Evolutionary conservation across 1,139 yeast genomes (phyloP).

Genomic region (Diutina scorzettiae): DNA sequence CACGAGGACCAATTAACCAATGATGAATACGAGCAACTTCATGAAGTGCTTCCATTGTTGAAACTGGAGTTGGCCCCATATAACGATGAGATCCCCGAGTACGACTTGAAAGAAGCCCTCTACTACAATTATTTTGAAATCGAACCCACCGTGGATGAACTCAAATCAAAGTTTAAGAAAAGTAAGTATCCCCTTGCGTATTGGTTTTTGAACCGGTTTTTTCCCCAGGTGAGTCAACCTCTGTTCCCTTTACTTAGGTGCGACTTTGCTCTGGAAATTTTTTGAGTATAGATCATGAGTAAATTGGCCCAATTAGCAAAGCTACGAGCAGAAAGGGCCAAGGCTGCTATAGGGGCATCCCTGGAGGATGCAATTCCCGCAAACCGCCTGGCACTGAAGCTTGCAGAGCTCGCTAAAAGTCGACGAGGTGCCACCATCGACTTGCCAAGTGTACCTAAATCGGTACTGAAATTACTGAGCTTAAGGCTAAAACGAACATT

Average conservation of each 20-base stretch:
- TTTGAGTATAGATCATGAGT: background rate
- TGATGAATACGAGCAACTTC: constrained; percentile 38
- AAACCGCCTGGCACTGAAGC: constrained; percentile 8
- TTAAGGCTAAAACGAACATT: background rate
- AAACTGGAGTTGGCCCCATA: constrained; percentile 23
- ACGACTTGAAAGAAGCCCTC: constrained; percentile 45
- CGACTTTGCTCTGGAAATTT: too few species aligned
- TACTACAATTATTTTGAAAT: constrained; percentile 50
- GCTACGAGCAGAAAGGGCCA: constrained; percentile 7
- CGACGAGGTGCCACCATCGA: constrained; percentile 12
- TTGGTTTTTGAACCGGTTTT: too few species aligned
- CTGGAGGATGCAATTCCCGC: background rate
- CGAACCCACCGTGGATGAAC: constrained; percentile 39
- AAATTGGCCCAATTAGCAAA: constrained; percentile 11
- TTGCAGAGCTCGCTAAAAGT: constrained; percentile 37
- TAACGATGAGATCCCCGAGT: constrained; percentile 36
- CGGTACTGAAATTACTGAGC: background rate
- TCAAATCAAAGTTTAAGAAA: constrained; percentile 34
- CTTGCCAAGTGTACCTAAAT: background rate
- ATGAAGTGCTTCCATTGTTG: constrained; percentile 28
- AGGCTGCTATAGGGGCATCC: too few species aligned
- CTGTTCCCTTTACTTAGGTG: too few species aligned
- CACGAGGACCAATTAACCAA: constrained; percentile 32
- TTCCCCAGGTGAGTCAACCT: too few species aligned
- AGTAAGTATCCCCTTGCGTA: constrained; percentile 23